Evolutionary conservation across 495 filamentous ascomycete genomes (phyloP).

Genomic region (Daldinia vernicosa): DNA sequence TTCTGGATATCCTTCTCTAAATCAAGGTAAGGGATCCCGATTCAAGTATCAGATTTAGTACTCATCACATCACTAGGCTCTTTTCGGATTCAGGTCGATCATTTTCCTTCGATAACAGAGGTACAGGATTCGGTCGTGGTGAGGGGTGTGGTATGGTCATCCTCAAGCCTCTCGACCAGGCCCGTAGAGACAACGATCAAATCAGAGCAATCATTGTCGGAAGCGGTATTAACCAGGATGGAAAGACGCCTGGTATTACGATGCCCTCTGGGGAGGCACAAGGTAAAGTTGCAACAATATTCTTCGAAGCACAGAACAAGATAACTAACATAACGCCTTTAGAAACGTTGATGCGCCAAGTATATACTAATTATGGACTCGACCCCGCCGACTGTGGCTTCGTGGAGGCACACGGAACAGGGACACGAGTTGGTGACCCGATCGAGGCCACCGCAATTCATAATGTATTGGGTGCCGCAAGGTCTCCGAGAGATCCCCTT

Average conservation of each 20-base stretch:
- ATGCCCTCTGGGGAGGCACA: constrained; percentile 67
- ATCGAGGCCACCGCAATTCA: constrained; percentile 66
- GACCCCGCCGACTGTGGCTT: constrained; percentile 56
- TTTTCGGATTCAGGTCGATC: constrained; percentile 72
- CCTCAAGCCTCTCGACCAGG: constrained; percentile 69
- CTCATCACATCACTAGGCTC: constrained; percentile 58
- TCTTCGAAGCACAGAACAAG: background rate
- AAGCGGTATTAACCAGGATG: constrained; percentile 68
- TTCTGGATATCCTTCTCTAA: constrained; percentile 61
- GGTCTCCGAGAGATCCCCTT: constrained; percentile 52
- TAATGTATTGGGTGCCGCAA: constrained; percentile 52
- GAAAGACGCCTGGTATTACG: constrained; percentile 66
- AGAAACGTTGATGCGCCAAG: constrained; percentile 57
- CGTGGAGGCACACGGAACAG: constrained; percentile 65
- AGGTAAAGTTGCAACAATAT: constrained; percentile 42
- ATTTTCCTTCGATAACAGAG: constrained; percentile 67
- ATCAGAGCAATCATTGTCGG: constrained; percentile 70
- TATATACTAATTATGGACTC: constrained; percentile 54
- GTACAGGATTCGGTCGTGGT: constrained; percentile 72
- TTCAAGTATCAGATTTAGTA: constrained; percentile 41
- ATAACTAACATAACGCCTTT: constrained; percentile 25
- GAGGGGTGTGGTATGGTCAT: constrained; percentile 68
- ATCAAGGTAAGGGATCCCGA: constrained; percentile 34
- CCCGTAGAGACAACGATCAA: constrained; percentile 63
- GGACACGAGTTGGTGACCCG: constrained; percentile 68